Conservation (phyloP, 495 filamentous ascomycete species). For the Hypoxylon fuscum region DNA sequence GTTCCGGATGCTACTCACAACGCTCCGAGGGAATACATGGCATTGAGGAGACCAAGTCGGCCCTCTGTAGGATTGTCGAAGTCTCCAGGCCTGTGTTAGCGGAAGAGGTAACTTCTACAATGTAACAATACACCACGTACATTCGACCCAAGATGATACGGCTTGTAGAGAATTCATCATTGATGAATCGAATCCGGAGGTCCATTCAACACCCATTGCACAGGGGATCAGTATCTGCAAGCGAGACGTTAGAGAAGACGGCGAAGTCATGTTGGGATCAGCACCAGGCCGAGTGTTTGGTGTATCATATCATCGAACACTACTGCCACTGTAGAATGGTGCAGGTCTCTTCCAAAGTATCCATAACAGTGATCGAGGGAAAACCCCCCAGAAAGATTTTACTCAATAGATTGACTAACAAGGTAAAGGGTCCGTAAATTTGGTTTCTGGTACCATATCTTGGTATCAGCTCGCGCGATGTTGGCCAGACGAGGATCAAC, state of each 20-base stretch:
- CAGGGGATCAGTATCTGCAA: slow-evolving; percentile 57
- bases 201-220: slow-evolving; percentile 68
- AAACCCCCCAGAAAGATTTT: no score
- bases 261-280: background rate
- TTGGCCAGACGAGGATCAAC: slow-evolving; percentile 33
- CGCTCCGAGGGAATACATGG: slow-evolving; percentile 54
- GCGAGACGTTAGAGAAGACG: slow-evolving; percentile 1
- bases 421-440: slow-evolving; percentile 64
- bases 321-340: no score
- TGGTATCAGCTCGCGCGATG: slow-evolving; percentile 51
- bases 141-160: slow-evolving; percentile 59
- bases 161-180: slow-evolving; percentile 68
- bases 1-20: slow-evolving; percentile 12
- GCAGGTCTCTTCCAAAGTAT: no score
- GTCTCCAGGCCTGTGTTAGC: slow-evolving; percentile 39
- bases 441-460: slow-evolving; percentile 63
- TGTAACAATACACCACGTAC: slow-evolving; percentile 38
- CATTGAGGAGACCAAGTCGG: slow-evolving; percentile 50
- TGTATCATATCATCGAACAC: background rate
- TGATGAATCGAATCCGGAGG: slow-evolving; percentile 68
- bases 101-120: slow-evolving; percentile 45
- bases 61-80: slow-evolving; percentile 49
- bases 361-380: no score
- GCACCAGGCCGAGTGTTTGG: background rate
- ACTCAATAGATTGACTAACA: slow-evolving; percentile 17